phyloP scores from a whole-genome alignment of 768 basidiomycete genomes.

The Boletus bicolor region DNA sequence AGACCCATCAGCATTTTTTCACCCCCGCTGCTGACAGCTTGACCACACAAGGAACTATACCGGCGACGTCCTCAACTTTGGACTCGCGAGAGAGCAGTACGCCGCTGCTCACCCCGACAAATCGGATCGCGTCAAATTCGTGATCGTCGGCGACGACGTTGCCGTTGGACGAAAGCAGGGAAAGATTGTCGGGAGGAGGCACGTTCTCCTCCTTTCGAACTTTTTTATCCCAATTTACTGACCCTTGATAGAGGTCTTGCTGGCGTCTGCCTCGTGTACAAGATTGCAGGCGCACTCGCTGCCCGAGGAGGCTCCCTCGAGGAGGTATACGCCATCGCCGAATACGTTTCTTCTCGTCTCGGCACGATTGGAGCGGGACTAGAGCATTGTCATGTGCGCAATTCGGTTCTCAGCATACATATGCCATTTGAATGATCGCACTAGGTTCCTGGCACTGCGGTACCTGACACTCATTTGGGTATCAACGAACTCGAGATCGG shows the following conservation, averaged over 20 bases:
- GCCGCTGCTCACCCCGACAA: conserved; percentile 67
- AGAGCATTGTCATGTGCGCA: conserved; percentile 79
- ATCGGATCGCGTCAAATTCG: conserved; percentile 64
- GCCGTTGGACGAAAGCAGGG: conserved; percentile 81
- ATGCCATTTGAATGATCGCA: neutral
- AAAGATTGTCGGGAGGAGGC: conserved; percentile 79
- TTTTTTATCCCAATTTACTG: neutral
- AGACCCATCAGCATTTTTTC: conserved; percentile 4
- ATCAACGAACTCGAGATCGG: conserved; percentile 80
- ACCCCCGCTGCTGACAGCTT: conserved; percentile 4
- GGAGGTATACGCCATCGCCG: conserved; percentile 62
- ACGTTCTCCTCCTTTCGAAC: conserved; percentile 13
- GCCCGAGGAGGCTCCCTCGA: conserved; percentile 62
- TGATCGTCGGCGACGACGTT: conserved; percentile 89
- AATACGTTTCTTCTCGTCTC: conserved; percentile 62
- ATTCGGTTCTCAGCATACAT: neutral
- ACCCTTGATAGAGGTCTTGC: conserved; percentile 64
- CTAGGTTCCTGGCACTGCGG: conserved; percentile 79
- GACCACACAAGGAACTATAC: conserved; percentile 69
- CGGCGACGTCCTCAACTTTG: conserved; percentile 89
- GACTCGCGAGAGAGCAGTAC: conserved; percentile 82
- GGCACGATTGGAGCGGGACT: conserved; percentile 85
- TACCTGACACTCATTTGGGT: conserved; percentile 51
- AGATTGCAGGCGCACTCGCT: conserved; percentile 84
- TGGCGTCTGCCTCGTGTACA: conserved; percentile 82